phyloP scores from a whole-genome alignment of 2,329 filamentous ascomycete genomes.

The Claviceps paspali region DNA sequence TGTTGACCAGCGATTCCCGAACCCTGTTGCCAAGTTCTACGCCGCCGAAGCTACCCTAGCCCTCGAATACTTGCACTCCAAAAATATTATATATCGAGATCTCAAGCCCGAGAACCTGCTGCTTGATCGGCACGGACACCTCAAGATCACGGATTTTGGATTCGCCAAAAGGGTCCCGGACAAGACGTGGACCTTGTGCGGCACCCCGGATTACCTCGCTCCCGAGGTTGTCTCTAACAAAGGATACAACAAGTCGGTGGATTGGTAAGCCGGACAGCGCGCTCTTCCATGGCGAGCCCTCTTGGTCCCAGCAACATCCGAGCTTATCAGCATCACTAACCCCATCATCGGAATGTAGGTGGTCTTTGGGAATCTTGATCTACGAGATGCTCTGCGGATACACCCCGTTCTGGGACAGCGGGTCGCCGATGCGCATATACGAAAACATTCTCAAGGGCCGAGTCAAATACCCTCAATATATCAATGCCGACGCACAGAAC shows the following conservation, averaged over 20 bases:
- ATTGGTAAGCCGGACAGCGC: constrained; percentile 56
- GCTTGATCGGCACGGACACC: constrained; percentile 79
- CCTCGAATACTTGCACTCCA: constrained; percentile 84
- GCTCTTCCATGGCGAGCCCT: background rate
- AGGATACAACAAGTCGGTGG: constrained; percentile 98
- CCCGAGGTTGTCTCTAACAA: constrained; percentile 98
- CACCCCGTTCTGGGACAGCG: constrained; percentile 97
- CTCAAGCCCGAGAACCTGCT: constrained; percentile 90
- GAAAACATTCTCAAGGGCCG: constrained; percentile 95
- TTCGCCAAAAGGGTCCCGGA: constrained; percentile 97
- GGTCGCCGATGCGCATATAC: constrained; percentile 97
- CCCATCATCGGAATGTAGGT: constrained; percentile 44
- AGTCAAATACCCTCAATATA: constrained; percentile 93
- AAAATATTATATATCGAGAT: constrained; percentile 96
- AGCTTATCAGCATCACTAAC: constrained; percentile 1
- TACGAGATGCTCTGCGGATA: constrained; percentile 99
- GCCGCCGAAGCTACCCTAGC: constrained; percentile 93
- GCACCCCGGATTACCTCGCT: constrained; percentile 92
- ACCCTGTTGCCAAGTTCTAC: constrained; percentile 98
- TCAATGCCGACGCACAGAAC: constrained; percentile 87
- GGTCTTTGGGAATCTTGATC: constrained; percentile 94
- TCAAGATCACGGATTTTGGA: constrained; percentile 97
- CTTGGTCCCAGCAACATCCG: background rate
- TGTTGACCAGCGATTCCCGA: constrained; percentile 71
- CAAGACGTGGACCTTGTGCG: constrained; percentile 97